Evolutionary conservation across 2,329 filamentous ascomycete species (phyloP).

Genomic region (Capronia coronata): DNA sequence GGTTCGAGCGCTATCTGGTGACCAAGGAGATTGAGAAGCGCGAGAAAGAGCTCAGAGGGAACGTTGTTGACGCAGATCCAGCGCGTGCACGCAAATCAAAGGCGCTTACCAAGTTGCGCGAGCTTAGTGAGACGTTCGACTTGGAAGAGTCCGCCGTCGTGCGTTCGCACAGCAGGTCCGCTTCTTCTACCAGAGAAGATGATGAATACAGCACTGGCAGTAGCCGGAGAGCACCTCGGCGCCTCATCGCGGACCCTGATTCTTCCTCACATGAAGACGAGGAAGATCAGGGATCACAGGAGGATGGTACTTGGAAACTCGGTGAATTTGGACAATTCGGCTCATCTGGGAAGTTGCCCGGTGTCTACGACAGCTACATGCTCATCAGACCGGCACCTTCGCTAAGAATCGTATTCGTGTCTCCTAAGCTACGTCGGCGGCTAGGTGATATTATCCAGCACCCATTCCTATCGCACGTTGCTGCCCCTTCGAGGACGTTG

Average conservation of each 20-base stretch:
- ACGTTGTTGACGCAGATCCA: neutral
- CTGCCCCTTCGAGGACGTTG: constrained; percentile 35
- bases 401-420: constrained; percentile 33
- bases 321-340: constrained; percentile 23
- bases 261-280: constrained; percentile 11
- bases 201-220: constrained; percentile 20
- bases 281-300: constrained; percentile 3
- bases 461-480: constrained; percentile 41
- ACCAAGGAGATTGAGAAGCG: constrained; percentile 11
- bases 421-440: constrained; percentile 30
- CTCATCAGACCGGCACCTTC: constrained; percentile 30
- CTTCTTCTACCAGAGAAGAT: constrained; percentile 26
- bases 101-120: constrained; percentile 26
- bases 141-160: constrained; percentile 30
- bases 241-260: constrained; percentile 16
- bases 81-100: constrained; percentile 11
- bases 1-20: constrained; percentile 28
- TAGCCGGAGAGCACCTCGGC: constrained; percentile 10
- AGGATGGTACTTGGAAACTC: constrained; percentile 19
- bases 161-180: constrained; percentile 22
- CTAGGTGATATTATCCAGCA: constrained; percentile 34
- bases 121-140: constrained; percentile 31
- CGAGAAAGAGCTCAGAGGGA: constrained; percentile 10
- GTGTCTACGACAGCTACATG: constrained; percentile 32
- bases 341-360: constrained; percentile 30